Conservation (phyloP, 306 rosid species). For the Medicago lupulina region DNA sequence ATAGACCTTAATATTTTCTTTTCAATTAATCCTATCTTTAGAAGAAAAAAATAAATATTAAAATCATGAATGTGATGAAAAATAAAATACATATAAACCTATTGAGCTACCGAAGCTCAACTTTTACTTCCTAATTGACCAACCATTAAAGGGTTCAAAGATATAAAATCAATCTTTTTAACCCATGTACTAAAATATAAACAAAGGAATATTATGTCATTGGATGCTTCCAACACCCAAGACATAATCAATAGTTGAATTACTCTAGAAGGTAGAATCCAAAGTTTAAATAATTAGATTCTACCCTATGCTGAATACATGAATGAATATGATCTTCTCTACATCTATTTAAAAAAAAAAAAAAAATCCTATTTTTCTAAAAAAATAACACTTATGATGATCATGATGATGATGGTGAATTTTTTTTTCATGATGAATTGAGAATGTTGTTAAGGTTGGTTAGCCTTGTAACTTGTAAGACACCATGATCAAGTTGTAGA, state of each 20-base stretch:
- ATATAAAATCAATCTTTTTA: constrained; percentile 79
- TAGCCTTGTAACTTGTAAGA: constrained; percentile 60
- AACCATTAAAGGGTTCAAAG: constrained; percentile 62
- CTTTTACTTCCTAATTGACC: constrained; percentile 55
- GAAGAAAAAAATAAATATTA: constrained; percentile 39
- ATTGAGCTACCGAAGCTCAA: constrained; percentile 69
- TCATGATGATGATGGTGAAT: constrained; percentile 39
- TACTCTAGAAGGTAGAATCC: constrained; percentile 80
- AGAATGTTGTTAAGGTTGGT: constrained; percentile 45
- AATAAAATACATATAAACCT: constrained; percentile 49
- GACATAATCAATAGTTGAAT: constrained; percentile 58
- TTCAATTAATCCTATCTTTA: constrained; percentile 42
- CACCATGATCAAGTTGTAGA: constrained; percentile 48
- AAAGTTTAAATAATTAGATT: constrained; percentile 66
- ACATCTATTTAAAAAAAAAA: constrained; percentile 43
- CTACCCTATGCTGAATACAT: constrained; percentile 52
- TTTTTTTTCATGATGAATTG: constrained; percentile 42
- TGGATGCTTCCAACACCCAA: constrained; percentile 82
- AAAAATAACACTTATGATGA: constrained; percentile 41
- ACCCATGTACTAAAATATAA: constrained; percentile 56
- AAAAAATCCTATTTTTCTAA: constrained; percentile 40
- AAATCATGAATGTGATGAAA: constrained; percentile 51
- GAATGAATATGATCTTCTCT: constrained; percentile 59
- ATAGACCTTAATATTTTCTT: constrained; percentile 41
- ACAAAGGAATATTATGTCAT: constrained; percentile 62